A percentile compares a stretch with the other conserved stretches of the same genome.
phyloP scores from a whole-genome alignment of 2,329 filamentous ascomycete genomes.

The Cladophialophora carrionii region DNA sequence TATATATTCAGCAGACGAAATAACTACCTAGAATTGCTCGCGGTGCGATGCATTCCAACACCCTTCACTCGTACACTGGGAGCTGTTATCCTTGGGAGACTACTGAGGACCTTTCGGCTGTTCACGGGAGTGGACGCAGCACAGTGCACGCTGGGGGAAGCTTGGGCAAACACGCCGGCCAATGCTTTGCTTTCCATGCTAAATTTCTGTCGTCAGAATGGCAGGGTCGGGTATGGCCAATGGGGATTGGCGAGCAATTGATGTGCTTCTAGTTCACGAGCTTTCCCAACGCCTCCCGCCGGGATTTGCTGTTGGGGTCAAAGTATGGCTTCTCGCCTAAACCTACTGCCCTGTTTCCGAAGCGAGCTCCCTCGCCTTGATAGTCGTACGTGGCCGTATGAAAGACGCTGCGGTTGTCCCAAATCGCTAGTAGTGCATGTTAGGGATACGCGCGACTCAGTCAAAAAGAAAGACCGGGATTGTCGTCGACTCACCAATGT shows the following conservation, averaged over 20 bases:
- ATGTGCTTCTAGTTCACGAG: neutral
- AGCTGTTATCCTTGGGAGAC: too few species aligned
- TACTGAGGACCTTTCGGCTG: too few species aligned
- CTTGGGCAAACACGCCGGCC: too few species aligned
- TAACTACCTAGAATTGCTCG: too few species aligned
- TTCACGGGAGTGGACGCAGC: too few species aligned
- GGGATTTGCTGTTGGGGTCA: conserved; percentile 41
- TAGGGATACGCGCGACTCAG: neutral
- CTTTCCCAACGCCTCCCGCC: conserved; percentile 13
- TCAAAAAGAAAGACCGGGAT: neutral
- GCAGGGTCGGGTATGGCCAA: neutral
- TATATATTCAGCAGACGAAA: too few species aligned
- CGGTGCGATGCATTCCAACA: too few species aligned
- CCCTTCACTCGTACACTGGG: too few species aligned
- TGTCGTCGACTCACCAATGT: conserved; percentile 46
- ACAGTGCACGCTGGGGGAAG: too few species aligned
- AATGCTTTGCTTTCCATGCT: too few species aligned
- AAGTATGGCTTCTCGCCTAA: conserved; percentile 45
- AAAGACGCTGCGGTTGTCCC: conserved; percentile 45
- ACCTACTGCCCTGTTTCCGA: conserved; percentile 43
- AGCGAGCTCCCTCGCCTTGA: conserved; percentile 40
- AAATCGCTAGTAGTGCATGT: conserved; percentile 38
- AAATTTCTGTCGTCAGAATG: neutral
- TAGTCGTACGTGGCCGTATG: conserved; percentile 43
- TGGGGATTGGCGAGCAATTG: neutral